Conservation (phyloP, 2,329 filamentous ascomycete genomes). For the Diplodia corticola region DNA sequence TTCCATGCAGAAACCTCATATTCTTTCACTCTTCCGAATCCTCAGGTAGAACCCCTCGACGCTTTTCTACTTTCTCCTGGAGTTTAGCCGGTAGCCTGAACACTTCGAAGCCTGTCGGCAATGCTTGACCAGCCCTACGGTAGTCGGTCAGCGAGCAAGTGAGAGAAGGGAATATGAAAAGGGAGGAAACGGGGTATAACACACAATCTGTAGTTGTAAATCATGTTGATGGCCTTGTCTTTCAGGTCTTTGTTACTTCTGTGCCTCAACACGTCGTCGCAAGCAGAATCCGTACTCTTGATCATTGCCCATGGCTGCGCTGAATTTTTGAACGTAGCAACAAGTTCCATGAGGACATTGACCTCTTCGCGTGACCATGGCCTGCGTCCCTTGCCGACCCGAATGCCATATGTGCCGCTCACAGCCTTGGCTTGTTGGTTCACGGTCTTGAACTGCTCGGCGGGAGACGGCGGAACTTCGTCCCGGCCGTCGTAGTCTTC, state of each 20-base stretch:
- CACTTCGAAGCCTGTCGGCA: not conserved
- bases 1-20: not conserved
- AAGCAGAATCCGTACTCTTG: not conserved
- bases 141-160: not conserved
- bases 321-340: not conserved
- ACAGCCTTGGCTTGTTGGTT: constrained; percentile 1
- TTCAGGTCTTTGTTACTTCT: constrained; percentile 56
- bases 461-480: not conserved
- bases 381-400: constrained; percentile 22
- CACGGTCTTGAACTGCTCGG: not conserved
- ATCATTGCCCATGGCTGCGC: constrained; percentile 3
- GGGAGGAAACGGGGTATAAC: constrained; percentile 18
- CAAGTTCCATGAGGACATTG: not conserved
- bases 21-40: not conserved
- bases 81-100: not conserved
- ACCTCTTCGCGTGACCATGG: constrained; percentile 7
- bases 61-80: not conserved
- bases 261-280: constrained; percentile 28
- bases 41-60: not conserved
- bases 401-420: not conserved
- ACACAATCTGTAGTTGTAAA: constrained; percentile 43
- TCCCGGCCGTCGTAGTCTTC: not conserved
- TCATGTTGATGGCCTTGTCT: constrained; percentile 46
- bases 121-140: not conserved
- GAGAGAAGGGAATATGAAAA: not conserved